Conservation (phyloP, 345 rosid genomes). For the Odontarrhena argentea region DNA sequence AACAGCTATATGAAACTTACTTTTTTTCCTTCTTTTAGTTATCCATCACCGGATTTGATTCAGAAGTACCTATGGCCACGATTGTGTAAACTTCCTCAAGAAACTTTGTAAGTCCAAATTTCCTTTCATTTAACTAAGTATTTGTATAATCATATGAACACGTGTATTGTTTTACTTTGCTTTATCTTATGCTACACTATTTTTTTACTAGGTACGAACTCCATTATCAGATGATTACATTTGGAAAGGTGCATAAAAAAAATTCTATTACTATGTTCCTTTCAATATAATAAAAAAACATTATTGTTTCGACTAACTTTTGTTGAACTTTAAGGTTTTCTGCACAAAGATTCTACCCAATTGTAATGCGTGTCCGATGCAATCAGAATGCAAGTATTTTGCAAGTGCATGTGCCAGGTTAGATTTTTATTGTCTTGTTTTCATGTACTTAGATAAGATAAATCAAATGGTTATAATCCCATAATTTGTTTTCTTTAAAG, state of each 20-base stretch:
- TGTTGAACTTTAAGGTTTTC: conserved; percentile 50
- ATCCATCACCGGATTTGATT: conserved; percentile 62
- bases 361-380: conserved; percentile 82
- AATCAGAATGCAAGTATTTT: conserved; percentile 72
- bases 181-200: conserved; percentile 8
- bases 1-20: background rate
- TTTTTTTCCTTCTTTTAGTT: conserved; percentile 40
- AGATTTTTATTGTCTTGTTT: background rate
- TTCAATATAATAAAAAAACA: background rate
- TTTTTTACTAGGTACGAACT: conserved; percentile 54
- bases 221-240: conserved; percentile 77
- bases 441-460: background rate
- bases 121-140: background rate
- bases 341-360: conserved; percentile 76
- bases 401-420: conserved; percentile 82
- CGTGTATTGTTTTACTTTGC: background rate
- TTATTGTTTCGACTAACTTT: background rate
- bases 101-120: conserved; percentile 50
- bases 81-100: conserved; percentile 51
- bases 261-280: background rate
- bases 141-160: background rate
- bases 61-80: conserved; percentile 76
- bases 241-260: conserved; percentile 64
- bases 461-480: too few relatives aligned
- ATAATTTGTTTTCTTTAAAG: too few relatives aligned